phyloP scores from a whole-genome alignment of 2,329 filamentous ascomycete species.

The Parasarocladium wereldwijsianum region DNA sequence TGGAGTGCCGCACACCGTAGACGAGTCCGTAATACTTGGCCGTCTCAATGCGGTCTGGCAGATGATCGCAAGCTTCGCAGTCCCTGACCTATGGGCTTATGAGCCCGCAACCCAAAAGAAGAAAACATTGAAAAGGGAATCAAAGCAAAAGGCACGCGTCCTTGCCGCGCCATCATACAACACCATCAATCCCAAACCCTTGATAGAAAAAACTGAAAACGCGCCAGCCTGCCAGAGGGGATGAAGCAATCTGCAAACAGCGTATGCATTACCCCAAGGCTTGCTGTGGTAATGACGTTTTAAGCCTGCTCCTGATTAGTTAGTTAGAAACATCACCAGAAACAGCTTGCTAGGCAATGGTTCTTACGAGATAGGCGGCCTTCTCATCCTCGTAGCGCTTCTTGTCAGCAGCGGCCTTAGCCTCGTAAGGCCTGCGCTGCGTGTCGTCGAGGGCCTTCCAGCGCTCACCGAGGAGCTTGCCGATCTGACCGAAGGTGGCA shows the following conservation, averaged over 20 bases:
- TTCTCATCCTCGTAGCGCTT: constrained; percentile 99
- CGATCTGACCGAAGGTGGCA: constrained; percentile 96
- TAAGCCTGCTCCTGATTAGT: constrained; percentile 38
- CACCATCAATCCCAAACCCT: too few species aligned
- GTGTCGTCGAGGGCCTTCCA: constrained; percentile 96
- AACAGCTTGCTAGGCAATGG: too few species aligned
- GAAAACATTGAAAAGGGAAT: constrained; percentile 5
- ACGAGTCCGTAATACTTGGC: too few species aligned
- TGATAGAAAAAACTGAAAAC: constrained; percentile 19
- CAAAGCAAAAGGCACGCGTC: constrained; percentile 22
- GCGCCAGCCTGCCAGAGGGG: constrained; percentile 9
- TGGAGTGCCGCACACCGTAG: too few species aligned
- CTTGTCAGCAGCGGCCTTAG: constrained; percentile 94
- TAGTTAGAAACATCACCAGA: constrained; percentile 19
- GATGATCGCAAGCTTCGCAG: too few species aligned
- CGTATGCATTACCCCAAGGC: too few species aligned
- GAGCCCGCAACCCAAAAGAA: constrained; percentile 14
- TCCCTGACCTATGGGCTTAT: too few species aligned
- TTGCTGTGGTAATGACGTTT: too few species aligned
- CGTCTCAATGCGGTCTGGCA: too few species aligned
- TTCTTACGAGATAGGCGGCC: constrained; percentile 72
- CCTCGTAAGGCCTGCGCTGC: constrained; percentile 87
- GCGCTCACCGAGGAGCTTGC: constrained; percentile 94
- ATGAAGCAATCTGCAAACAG: too few species aligned
- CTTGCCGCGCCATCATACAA: constrained; percentile 27